phyloP scores from a whole-genome alignment of 2,329 filamentous ascomycete species.

The Capronia americana region DNA sequence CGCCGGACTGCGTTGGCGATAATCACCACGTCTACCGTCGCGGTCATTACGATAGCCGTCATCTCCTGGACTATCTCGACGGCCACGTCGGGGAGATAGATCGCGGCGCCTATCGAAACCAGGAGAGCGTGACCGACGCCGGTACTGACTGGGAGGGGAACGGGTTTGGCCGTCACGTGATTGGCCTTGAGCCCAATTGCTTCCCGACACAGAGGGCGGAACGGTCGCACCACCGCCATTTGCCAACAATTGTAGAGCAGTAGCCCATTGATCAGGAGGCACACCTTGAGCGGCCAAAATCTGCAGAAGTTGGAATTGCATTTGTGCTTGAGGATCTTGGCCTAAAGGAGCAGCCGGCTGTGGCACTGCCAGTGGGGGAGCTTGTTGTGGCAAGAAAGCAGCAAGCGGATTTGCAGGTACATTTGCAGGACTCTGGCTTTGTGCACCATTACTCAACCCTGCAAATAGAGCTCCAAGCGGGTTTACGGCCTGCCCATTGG shows the following conservation, averaged over 20 bases:
- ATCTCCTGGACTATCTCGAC: slow-evolving; percentile 71
- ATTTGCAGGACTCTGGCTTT: slow-evolving; percentile 47
- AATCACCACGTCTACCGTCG: slow-evolving; percentile 65
- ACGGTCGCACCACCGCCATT: slow-evolving; percentile 43
- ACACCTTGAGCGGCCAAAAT: slow-evolving; percentile 76
- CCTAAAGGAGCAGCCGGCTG: slow-evolving; percentile 40
- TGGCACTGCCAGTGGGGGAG: slow-evolving; percentile 40
- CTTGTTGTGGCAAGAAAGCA: slow-evolving; percentile 51
- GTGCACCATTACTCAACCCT: slow-evolving; percentile 48
- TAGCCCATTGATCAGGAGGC: slow-evolving; percentile 75
- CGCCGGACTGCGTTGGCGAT: slow-evolving; percentile 85
- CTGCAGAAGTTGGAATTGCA: slow-evolving; percentile 79
- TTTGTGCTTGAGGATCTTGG: slow-evolving; percentile 70
- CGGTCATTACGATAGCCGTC: slow-evolving; percentile 65
- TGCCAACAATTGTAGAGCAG: slow-evolving; percentile 59
- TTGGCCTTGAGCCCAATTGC: slow-evolving; percentile 49
- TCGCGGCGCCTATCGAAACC: slow-evolving; percentile 73
- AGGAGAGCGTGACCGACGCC: slow-evolving; percentile 81
- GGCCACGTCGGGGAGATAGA: slow-evolving; percentile 64
- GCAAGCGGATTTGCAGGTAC: slow-evolving; percentile 49
- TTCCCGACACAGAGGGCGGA: slow-evolving; percentile 37
- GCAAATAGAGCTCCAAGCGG: slow-evolving; percentile 59
- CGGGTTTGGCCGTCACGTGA: slow-evolving; percentile 62
- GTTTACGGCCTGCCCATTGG: slow-evolving; percentile 66
- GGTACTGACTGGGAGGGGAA: slow-evolving; percentile 66